A percentile compares a stretch with the other conserved stretches of the same genome.
phyloP scores from a whole-genome alignment of 331 rosid genomes.

The Quercus phellos region DNA sequence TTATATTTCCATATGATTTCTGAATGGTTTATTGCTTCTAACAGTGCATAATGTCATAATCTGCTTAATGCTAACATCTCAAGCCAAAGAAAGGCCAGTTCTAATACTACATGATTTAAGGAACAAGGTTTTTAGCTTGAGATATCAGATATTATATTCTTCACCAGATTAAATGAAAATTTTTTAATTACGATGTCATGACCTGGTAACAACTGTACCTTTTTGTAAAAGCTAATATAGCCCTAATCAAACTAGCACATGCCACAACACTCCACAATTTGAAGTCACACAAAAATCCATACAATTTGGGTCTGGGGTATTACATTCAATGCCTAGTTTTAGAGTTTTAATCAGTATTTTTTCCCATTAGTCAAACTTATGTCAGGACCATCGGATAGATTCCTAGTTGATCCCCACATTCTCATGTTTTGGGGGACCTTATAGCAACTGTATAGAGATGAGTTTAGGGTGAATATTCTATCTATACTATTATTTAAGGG shows the following conservation, averaged over 20 bases:
- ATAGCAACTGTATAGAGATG: neutral
- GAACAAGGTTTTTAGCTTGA: neutral
- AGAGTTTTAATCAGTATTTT: neutral
- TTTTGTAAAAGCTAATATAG: too few species aligned
- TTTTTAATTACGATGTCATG: neutral
- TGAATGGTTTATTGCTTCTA: neutral
- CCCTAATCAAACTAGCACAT: too few species aligned
- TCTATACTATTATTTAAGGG: too few species aligned
- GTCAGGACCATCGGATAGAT: neutral
- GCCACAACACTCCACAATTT: too few species aligned
- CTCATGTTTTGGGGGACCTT: neutral
- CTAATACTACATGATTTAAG: neutral
- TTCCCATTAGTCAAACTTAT: neutral
- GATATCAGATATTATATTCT: neutral
- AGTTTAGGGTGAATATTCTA: too few species aligned
- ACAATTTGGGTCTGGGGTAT: too few species aligned
- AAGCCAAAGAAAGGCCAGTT: neutral
- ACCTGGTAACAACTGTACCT: too few species aligned
- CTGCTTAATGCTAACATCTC: neutral
- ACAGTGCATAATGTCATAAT: neutral
- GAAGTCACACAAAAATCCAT: too few species aligned
- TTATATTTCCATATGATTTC: neutral
- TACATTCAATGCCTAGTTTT: neutral
- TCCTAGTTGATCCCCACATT: neutral
- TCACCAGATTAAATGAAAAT: neutral